phyloP scores from a whole-genome alignment of 306 rosid genomes.

The Vachellia pachyceras region DNA sequence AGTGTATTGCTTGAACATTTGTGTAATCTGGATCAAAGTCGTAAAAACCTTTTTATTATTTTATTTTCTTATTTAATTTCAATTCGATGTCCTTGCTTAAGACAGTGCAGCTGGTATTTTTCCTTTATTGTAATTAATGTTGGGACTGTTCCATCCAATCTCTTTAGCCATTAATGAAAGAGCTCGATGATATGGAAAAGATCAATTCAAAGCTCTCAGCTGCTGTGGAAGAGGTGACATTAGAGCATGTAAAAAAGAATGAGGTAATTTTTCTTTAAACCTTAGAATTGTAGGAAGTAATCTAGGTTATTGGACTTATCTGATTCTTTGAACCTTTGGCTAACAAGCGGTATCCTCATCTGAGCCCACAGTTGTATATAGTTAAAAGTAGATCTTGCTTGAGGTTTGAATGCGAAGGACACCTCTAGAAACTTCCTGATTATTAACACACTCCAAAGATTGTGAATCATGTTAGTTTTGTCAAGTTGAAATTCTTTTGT shows the following conservation, averaged over 20 bases:
- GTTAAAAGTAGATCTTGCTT: neutral
- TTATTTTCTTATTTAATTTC: neutral
- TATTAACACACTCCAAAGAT: slow-evolving; percentile 15
- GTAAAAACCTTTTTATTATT: neutral
- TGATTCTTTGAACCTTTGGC: slow-evolving; percentile 5
- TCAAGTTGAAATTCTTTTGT: slow-evolving; percentile 21
- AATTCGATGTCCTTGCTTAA: neutral
- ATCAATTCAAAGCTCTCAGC: slow-evolving; percentile 83
- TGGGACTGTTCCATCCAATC: slow-evolving; percentile 36
- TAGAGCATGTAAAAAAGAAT: slow-evolving; percentile 92
- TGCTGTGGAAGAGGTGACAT: slow-evolving; percentile 94
- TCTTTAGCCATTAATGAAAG: slow-evolving; percentile 89
- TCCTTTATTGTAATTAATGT: slow-evolving; percentile 35
- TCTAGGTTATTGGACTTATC: neutral
- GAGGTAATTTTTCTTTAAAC: slow-evolving; percentile 60
- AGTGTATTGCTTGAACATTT: slow-evolving; percentile 16
- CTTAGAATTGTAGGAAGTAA: neutral
- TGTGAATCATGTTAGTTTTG: slow-evolving; percentile 23
- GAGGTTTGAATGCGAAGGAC: neutral
- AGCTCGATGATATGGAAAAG: slow-evolving; percentile 99
- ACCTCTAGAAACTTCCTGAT: neutral
- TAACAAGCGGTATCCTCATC: neutral
- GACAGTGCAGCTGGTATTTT: neutral
- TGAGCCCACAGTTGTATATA: neutral
- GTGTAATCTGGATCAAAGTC: slow-evolving; percentile 16